Base-by-base conservation (phyloP, 2,329 filamentous ascomycete genomes). In the Curvularia spicifera region DNA sequence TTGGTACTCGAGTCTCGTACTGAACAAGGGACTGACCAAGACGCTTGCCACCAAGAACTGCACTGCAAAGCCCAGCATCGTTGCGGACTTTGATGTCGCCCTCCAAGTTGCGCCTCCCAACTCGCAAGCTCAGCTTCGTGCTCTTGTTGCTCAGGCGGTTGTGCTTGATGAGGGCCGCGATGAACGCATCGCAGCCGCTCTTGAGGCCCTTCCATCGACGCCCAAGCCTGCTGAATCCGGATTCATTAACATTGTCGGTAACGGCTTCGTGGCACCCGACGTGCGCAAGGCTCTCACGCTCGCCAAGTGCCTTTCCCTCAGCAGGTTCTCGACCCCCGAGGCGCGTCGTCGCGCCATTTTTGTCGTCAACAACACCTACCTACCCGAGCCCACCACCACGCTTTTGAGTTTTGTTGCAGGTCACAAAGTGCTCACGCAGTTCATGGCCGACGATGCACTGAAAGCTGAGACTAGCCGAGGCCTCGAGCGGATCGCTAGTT, bases 1-100 rank as follows among this genome's bases (percentile, higher is more conserved):
- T 2, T 97, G 93, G 93, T 95, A 89, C 81, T 96, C 93, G 0
- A 91, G 87, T 63, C 83, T 89, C 54, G 82, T 86, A 12, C 79
- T 97, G 37, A 90, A 93, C 68, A 84, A 85, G 56, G 87, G 87
- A 2, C 83, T 97, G 28, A 81, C 87, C 12, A 81, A 82, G 15
- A 88, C 85, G 35, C 81, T 96, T 33, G 83, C 85, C 42, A 78
- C 79, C 13, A 83, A 84, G 57, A 81, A 83, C 10, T 78, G 79
- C 18, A 73, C 76, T 2, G 73, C 76, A 10, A 78, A 67, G 54
- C 54, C 79, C 76, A 57, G 73, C 40, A 80, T 86, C 59, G 79
- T 82, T 53, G 73, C 78, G 35, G 82, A 87, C 55, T 82, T 97
- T 31, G 82, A 86, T 0, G 81, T 91, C 33, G 91, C 93, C 2